A percentile compares a stretch with the other conserved stretches of the same genome.
phyloP scores from a whole-genome alignment of 139 green algal genomes.

The Chlamydomonas sp. region DNA sequence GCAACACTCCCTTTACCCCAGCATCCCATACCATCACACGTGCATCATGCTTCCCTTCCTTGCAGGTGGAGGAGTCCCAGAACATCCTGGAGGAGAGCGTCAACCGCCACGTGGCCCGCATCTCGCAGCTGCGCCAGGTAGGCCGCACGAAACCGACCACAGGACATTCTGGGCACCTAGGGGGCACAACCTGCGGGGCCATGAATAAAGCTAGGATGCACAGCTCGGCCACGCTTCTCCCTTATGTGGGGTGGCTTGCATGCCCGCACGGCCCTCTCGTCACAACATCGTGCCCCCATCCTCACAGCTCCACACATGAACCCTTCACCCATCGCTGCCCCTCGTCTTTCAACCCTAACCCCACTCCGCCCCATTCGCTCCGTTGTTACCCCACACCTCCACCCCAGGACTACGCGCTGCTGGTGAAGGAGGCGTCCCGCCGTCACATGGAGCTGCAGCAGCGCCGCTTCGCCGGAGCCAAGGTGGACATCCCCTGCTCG shows the following conservation, averaged over 20 bases:
- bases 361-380: neutral
- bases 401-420: constrained; percentile 11
- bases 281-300: too few relatives aligned
- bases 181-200: too few relatives aligned
- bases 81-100: constrained; percentile 23
- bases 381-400: neutral
- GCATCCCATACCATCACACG: too few relatives aligned
- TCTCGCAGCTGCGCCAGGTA: neutral
- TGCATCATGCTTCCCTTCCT: neutral
- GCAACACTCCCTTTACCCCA: too few relatives aligned
- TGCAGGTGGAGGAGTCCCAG: constrained; percentile 25
- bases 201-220: too few relatives aligned
- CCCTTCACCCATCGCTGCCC: too few relatives aligned
- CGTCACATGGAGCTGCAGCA: constrained; percentile 43
- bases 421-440: constrained; percentile 31
- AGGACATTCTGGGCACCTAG: neutral
- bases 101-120: constrained; percentile 1
- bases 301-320: too few relatives aligned
- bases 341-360: neutral
- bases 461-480: constrained; percentile 25
- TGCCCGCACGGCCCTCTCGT: too few relatives aligned
- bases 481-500: constrained; percentile 14
- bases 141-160: neutral
- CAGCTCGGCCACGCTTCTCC: too few relatives aligned
- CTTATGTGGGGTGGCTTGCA: too few relatives aligned